phyloP scores from a whole-genome alignment of 2,329 filamentous ascomycete species.

The Eutypa lata region DNA sequence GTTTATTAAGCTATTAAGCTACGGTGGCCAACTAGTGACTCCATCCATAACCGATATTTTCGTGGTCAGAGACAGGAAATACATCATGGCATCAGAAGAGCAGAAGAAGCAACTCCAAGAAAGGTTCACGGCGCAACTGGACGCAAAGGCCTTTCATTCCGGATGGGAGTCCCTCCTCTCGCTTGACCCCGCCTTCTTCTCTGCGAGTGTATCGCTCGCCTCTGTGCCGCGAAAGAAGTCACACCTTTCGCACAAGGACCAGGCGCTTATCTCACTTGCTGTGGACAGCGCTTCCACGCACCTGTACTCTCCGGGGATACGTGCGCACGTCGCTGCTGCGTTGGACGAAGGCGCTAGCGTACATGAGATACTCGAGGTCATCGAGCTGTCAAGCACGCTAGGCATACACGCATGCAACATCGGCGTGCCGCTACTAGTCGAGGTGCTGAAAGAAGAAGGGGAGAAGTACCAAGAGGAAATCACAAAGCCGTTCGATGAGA shows the following conservation, averaged over 20 bases:
- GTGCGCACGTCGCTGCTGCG: slow-evolving; percentile 36
- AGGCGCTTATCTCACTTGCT: slow-evolving; percentile 39
- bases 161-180: slow-evolving; percentile 24
- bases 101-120: slow-evolving; percentile 13
- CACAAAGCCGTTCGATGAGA: slow-evolving; percentile 30
- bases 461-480: slow-evolving; percentile 19
- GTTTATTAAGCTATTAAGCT: too few species aligned
- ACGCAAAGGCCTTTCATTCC: slow-evolving; percentile 16
- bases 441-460: slow-evolving; percentile 43
- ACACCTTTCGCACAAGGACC: slow-evolving; percentile 37
- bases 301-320: slow-evolving; percentile 40
- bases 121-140: slow-evolving; percentile 17
- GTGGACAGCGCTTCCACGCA: slow-evolving; percentile 42
- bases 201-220: slow-evolving; percentile 20
- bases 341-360: slow-evolving; percentile 35
- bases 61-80: background rate
- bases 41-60: background rate
- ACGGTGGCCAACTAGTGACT: background rate
- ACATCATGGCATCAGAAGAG: slow-evolving; percentile 13
- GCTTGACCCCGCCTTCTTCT: slow-evolving; percentile 22
- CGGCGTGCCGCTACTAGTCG: slow-evolving; percentile 41
- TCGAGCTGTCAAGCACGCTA: slow-evolving; percentile 40
- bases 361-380: slow-evolving; percentile 42
- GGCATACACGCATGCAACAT: slow-evolving; percentile 46
- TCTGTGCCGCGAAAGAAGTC: slow-evolving; percentile 21